These are phyloP conservation scores for Aureobasidium sp. DNA, from an alignment of 2,329 filamentous ascomycete genomes.

Conservation along the genomic window DNA sequence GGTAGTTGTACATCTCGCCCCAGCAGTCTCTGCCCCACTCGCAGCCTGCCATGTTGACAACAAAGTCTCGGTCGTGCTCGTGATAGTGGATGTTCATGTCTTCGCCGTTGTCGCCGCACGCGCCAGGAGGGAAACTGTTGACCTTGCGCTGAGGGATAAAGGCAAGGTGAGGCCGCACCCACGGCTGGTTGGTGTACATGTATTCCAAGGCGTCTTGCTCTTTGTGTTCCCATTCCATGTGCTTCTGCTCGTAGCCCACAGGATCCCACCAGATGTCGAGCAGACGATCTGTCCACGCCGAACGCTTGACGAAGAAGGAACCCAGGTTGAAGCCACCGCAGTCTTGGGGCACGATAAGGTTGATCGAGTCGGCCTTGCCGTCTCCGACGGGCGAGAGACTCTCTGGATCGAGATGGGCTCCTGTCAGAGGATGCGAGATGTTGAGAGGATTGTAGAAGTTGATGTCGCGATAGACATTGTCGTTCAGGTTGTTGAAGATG, in stretches of 20 bases:
- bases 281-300: conserved; percentile 80
- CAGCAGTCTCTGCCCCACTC: conserved; percentile 96
- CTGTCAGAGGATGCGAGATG: conserved; percentile 70
- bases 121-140: conserved; percentile 87
- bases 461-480: conserved; percentile 84
- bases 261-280: conserved; percentile 99
- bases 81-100: conserved; percentile 76
- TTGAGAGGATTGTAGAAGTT: conserved; percentile 94
- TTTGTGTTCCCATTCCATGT: conserved; percentile 99
- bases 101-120: conserved; percentile 69
- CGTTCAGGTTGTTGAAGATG: conserved; percentile 71
- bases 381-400: conserved; percentile 69
- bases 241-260: conserved; percentile 92
- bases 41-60: conserved; percentile 98
- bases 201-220: conserved; percentile 94
- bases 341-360: conserved; percentile 84
- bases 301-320: conserved; percentile 83
- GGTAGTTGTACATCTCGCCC: conserved; percentile 95
- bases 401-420: conserved; percentile 62
- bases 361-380: conserved; percentile 66
- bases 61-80: conserved; percentile 75
- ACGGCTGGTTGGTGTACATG: conserved; percentile 83
- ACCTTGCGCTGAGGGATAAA: conserved; percentile 88
- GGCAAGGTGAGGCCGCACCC: conserved; percentile 79
- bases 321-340: conserved; percentile 94